Conservation (phyloP, 805 yeast genomes). For the Tetrapisispora arboricola region DNA sequence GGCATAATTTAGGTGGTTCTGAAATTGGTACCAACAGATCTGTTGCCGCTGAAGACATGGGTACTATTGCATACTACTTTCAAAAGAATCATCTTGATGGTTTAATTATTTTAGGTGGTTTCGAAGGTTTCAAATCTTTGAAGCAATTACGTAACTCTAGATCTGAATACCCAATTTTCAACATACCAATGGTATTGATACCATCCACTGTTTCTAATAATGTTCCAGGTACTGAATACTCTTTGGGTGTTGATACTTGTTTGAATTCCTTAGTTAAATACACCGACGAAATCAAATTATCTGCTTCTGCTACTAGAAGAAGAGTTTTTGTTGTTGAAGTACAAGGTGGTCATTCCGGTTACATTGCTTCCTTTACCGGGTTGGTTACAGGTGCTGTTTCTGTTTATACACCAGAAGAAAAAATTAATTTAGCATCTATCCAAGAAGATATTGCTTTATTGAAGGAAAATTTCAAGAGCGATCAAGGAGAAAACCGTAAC, state of each 20-base stretch:
- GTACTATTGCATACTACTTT: constrained; percentile 85
- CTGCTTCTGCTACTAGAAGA: constrained; percentile 89
- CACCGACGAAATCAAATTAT: constrained; percentile 91
- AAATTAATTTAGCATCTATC: constrained; percentile 55
- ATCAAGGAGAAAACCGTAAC: constrained; percentile 68
- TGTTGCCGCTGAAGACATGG: constrained; percentile 75
- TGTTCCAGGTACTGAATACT: constrained; percentile 98
- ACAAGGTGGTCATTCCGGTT: constrained; percentile 96
- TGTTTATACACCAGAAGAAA: constrained; percentile 82
- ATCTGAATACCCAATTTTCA: constrained; percentile 72
- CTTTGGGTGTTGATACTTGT: constrained; percentile 93
- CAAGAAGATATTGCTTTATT: constrained; percentile 67
- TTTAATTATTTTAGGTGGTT: constrained; percentile 86
- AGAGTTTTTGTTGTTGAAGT: constrained; percentile 95
- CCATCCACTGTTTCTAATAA: constrained; percentile 97
- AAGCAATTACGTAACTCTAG: constrained; percentile 75
- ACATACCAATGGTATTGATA: constrained; percentile 86
- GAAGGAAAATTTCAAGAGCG: constrained; percentile 56
- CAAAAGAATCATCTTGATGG: constrained; percentile 86
- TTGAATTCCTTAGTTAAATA: constrained; percentile 80
- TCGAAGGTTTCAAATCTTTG: constrained; percentile 87
- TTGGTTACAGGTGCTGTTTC: constrained; percentile 87
- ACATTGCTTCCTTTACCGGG: constrained; percentile 77
- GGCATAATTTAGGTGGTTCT: constrained; percentile 89
- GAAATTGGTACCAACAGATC: constrained; percentile 94